phyloP scores from a whole-genome alignment of 192 early-diverging fungal species.

The Pilaira anomala region DNA sequence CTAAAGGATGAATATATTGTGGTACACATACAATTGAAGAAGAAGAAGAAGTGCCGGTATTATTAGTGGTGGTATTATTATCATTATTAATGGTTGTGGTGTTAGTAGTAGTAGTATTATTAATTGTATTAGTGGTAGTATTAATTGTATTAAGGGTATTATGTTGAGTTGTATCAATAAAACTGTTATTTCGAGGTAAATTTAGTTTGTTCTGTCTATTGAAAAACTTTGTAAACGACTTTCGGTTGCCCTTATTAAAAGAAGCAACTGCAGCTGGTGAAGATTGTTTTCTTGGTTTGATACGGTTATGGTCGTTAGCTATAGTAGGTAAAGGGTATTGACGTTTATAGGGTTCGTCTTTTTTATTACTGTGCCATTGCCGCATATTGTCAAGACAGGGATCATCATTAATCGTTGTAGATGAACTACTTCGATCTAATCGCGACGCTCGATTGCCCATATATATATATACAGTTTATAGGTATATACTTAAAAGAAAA shows the following conservation, averaged over 20 bases:
- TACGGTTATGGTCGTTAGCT: not conserved
- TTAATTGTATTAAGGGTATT: not conserved
- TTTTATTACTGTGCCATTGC: conserved; percentile 12
- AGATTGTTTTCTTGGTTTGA: conserved; percentile 30
- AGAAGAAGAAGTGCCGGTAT: not conserved
- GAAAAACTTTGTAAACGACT: conserved; percentile 9
- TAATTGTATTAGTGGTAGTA: not conserved
- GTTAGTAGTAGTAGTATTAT: not conserved
- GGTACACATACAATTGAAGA: not conserved
- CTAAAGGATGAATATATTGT: conserved; percentile 11
- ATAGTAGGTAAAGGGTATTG: conserved; percentile 28
- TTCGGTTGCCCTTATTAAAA: not conserved
- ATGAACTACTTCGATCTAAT: conserved; percentile 8
- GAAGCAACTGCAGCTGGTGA: conserved; percentile 12
- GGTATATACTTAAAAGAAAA: not conserved
- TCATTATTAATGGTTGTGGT: not conserved
- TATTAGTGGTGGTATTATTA: not conserved
- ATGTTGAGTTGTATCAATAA: not conserved
- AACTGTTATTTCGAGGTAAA: not conserved
- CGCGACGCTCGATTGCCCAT: conserved; percentile 31
- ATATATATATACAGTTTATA: not conserved
- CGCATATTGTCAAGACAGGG: conserved; percentile 11
- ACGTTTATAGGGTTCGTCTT: conserved; percentile 19
- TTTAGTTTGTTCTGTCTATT: not conserved
- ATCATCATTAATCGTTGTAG: conserved; percentile 22